Base-by-base conservation (phyloP, 2,329 filamentous ascomycete genomes). In the Blastomyces silverae region DNA sequence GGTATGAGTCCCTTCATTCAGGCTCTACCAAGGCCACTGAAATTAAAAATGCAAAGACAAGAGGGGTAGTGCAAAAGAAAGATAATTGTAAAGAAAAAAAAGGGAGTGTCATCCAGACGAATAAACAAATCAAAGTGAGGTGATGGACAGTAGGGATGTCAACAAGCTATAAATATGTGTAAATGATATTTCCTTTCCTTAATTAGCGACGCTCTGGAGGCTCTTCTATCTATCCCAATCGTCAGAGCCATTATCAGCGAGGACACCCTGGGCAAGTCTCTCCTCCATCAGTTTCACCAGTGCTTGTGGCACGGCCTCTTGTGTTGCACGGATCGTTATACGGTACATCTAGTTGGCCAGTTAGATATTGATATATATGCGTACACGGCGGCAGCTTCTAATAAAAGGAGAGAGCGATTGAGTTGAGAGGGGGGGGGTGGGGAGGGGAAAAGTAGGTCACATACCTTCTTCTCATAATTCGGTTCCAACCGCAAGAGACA, bases 401-500 rank as follows among this genome's bases (percentile, higher is more conserved):
- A 28, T 31, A 22, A 25, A 15, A 1, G 28, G 25, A 20, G 1
- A 53, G 46, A 17, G n/a, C n/a, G 22, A 60, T 53, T 42, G 15
- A 46, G 53, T 44, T 44, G 15, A 20, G 42, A 20, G 1, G 42
- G 39, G 8, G 39, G 39, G 11, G 50, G 28, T 59, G 7, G 5
- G 7, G 37, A 52, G 34, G 39, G 20, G 13, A 53, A 37, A 37
- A 25, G 61, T 50, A 25, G 17, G 44, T 1, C 56, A 79, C 88
- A 80, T 83, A 97, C 94, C 86, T 91, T 90, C 68, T 89, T 93
- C 69, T 85, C 84, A 73, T 92, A 93, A 79, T 99, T 99, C 67
- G 94, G 94, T 82, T 99, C 94, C 79, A 99, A 79, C 73, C 94
- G 85, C 82, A 99, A 79, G 74, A 99, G 80, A 79, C 94, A 97